Percentiles rank a stretch among this genome's conserved stretches.
Conservation (phyloP, 352 stramenopile species). For the Pythium rishiriense region DNA sequence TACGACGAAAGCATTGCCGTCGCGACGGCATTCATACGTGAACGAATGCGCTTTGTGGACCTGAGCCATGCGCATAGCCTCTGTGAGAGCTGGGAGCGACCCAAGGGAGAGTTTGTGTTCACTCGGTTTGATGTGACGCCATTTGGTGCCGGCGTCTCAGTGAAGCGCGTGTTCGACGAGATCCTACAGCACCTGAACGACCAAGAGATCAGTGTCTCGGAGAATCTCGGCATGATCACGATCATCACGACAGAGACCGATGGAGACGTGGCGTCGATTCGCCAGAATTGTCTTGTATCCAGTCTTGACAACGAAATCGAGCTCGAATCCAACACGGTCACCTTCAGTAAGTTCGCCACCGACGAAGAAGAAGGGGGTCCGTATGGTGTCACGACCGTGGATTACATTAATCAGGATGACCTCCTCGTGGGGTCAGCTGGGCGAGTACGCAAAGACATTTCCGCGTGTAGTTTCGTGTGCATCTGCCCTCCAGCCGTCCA, state of each 20-base stretch:
- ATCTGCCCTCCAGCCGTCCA: background rate
- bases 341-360: background rate
- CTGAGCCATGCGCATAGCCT: background rate
- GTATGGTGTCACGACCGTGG: background rate
- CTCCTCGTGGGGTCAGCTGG: background rate
- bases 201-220: background rate
- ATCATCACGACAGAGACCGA: constrained; percentile 8
- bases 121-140: background rate
- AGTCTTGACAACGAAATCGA: constrained; percentile 1
- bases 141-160: background rate
- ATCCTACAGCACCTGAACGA: background rate
- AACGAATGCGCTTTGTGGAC: background rate
- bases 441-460: constrained; percentile 2
- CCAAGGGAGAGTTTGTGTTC: background rate
- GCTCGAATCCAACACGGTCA: constrained; percentile 7
- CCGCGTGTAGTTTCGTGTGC: background rate
- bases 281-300: background rate
- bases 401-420: background rate
- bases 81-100: background rate
- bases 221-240: constrained; percentile 8
- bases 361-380: too few relatives aligned
- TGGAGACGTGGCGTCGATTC: background rate
- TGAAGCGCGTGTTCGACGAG: background rate
- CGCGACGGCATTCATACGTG: background rate
- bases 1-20: background rate